Evolutionary conservation across 1,139 yeast genomes (phyloP).

Genomic region (Candida sanyaensis): DNA sequence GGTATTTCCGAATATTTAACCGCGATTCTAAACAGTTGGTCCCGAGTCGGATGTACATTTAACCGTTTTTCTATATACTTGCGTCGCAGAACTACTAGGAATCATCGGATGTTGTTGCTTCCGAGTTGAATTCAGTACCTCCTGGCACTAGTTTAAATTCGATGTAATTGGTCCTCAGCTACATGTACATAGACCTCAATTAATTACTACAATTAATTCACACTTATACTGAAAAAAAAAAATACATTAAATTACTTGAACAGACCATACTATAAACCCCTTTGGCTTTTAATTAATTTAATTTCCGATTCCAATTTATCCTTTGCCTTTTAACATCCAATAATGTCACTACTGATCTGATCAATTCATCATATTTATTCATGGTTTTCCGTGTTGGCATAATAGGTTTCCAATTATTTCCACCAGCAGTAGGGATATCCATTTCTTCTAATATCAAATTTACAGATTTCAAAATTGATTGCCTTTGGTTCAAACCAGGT

Average conservation of each 20-base stretch:
- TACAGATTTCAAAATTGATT: conserved; percentile 74
- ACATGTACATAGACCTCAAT: no score
- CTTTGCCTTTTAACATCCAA: conserved; percentile 84
- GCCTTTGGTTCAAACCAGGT: conserved; percentile 50
- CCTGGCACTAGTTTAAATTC: no score
- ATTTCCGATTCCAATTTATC: conserved; percentile 88
- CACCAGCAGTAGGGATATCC: conserved; percentile 65
- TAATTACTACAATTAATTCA: no score
- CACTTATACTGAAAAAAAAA: no score
- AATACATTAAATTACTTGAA: neutral
- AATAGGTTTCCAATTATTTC: conserved; percentile 64
- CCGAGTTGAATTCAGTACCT: no score
- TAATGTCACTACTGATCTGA: conserved; percentile 70
- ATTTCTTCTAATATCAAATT: conserved; percentile 74
- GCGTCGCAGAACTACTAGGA: no score
- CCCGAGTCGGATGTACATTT: no score
- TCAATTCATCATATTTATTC: conserved; percentile 74
- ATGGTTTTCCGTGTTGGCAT: conserved; percentile 87
- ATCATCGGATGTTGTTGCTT: no score
- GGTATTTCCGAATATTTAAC: no score
- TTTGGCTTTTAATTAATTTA: conserved; percentile 55
- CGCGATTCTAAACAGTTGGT: no score
- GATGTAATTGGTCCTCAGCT: no score
- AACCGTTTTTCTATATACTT: no score
- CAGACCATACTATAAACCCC: conserved; percentile 29